Evolutionary conservation across 164 flowering plant genomes (phyloP), one percentile per base, ranked within the genome.

Genomic region (Paratinospora sagittata): DNA sequence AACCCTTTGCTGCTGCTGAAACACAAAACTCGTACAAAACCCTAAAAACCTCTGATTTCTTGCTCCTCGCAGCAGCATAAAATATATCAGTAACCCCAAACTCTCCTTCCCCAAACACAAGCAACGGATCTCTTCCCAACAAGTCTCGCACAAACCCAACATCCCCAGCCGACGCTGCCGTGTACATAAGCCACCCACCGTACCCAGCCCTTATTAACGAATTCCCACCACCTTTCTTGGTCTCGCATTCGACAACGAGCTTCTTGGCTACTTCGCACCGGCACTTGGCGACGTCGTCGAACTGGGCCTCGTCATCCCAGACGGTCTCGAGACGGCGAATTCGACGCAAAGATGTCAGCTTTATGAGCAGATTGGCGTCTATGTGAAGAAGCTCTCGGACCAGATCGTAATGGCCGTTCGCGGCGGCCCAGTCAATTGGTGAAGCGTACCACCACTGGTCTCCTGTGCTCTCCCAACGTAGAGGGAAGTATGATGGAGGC

Each of bases 391-490:
- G 90, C 80, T 91, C 91, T 9, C 83, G 78, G 62, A 93, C 97
- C 11, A 91, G 60, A 47, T 89, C 92, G 67, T 83, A 89, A 61
- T 83, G 92, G 19, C 97, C 98, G 75, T 90, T 93, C 41, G 98
- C 97, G 6, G 98, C 96, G 4, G 96, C 97, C 82, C 85, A 84
- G 65, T 93, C 97, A 7, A 93, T 86, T 0, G 98, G 98, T 2
- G 95, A 82, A 11, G 96, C 98, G 68, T 85, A 91, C 98, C 98
- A 93, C 98, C 98, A 93, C 68, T 93, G 98, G 70, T 93, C 91
- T 24, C 98, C 92, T 0, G 93, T 93, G 84, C 90, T 90, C 76
- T 93, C 98, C 98, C 98, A 93, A 52, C 97, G 82, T 11, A 93
- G 87, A n/a, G 98, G 98, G 74, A 93, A 85, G 78, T 82, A 76